A percentile compares a stretch with the other conserved stretches of the same genome.
These are phyloP conservation scores for Globisporangium mamillatum DNA, from an alignment of 352 stramenopile genomes.

Conservation along the genomic window DNA sequence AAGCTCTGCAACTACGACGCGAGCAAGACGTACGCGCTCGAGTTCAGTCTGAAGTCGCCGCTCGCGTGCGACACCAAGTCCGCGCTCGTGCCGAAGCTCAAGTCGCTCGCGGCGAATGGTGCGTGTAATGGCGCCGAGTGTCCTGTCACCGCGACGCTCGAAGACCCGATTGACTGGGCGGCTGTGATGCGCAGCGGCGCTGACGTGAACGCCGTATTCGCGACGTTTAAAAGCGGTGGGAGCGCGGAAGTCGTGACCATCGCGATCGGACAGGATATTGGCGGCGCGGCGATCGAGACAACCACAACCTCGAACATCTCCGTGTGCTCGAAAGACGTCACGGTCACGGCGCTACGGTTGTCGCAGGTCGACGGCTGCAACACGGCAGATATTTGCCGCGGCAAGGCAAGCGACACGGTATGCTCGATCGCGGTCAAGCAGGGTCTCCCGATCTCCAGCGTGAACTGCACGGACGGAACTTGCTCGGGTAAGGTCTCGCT, in stretches of 20 bases:
- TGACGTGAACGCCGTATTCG: conserved; percentile 44
- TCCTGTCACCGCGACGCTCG: conserved; percentile 47
- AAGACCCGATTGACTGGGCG: conserved; percentile 62
- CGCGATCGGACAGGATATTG: conserved; percentile 35
- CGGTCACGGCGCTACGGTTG: conserved; percentile 49
- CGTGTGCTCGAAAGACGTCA: conserved; percentile 46
- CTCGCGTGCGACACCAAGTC: conserved; percentile 43
- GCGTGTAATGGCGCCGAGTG: conserved; percentile 39
- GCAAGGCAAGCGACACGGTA: conserved; percentile 33
- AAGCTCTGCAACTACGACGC: conserved; percentile 72
- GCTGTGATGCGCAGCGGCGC: conserved; percentile 43
- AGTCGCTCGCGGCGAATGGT: conserved; percentile 33
- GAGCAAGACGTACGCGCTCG: conserved; percentile 29
- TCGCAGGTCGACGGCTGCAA: conserved; percentile 58
- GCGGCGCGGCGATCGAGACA: conserved; percentile 26
- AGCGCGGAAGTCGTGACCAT: conserved; percentile 46
- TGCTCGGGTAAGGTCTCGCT: conserved; percentile 55
- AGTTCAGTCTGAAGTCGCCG: conserved; percentile 43
- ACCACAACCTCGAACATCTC: conserved; percentile 28
- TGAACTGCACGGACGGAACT: conserved; percentile 39
- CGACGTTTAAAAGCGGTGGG: conserved; percentile 38
- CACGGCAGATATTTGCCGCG: conserved; percentile 50
- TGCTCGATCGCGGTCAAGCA: conserved; percentile 46
- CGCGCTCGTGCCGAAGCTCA: conserved; percentile 37
- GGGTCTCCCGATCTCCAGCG: conserved; percentile 28